phyloP scores from a whole-genome alignment of 2,329 filamentous ascomycete genomes.

The Zymoseptoria tritici region DNA sequence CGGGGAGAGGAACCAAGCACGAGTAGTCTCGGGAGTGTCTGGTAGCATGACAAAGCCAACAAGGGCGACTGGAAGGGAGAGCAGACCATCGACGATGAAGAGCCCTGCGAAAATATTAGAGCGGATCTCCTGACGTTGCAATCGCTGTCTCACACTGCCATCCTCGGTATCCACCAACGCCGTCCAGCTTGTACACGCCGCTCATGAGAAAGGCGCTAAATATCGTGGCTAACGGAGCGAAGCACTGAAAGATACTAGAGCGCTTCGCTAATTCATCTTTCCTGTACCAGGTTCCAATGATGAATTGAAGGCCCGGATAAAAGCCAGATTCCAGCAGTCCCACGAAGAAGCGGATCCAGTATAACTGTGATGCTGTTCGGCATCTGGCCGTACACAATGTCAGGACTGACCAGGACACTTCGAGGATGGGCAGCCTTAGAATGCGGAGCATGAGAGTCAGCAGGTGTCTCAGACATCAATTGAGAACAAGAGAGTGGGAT shows the following conservation, averaged over 20 bases:
- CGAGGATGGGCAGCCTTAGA: constrained; percentile 43
- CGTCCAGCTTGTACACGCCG: constrained; percentile 44
- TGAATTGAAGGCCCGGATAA: constrained; percentile 44
- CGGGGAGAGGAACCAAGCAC: constrained; percentile 40
- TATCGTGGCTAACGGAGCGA: constrained; percentile 37
- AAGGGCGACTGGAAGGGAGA: constrained; percentile 46
- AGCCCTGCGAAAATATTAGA: constrained; percentile 1
- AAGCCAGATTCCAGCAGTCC: constrained; percentile 45
- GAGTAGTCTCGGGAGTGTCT: constrained; percentile 44
- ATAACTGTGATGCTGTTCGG: constrained; percentile 37
- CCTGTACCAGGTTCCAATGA: constrained; percentile 47
- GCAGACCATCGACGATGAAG: constrained; percentile 47
- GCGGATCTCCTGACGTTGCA: background rate
- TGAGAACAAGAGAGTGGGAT: background rate
- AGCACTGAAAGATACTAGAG: constrained; percentile 47
- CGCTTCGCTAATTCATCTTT: constrained; percentile 46
- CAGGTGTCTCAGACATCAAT: constrained; percentile 36
- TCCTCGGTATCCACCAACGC: constrained; percentile 32
- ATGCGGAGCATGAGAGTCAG: constrained; percentile 43
- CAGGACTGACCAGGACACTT: constrained; percentile 43
- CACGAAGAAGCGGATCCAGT: constrained; percentile 43
- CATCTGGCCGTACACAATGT: constrained; percentile 38
- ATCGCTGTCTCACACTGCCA: constrained; percentile 42
- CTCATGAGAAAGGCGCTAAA: constrained; percentile 51
- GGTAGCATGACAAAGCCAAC: constrained; percentile 43